Evolutionary conservation across 768 basidiomycete genomes (phyloP), one percentile per base, ranked within the genome.

Genomic region (Tephrocybe sp.): DNA sequence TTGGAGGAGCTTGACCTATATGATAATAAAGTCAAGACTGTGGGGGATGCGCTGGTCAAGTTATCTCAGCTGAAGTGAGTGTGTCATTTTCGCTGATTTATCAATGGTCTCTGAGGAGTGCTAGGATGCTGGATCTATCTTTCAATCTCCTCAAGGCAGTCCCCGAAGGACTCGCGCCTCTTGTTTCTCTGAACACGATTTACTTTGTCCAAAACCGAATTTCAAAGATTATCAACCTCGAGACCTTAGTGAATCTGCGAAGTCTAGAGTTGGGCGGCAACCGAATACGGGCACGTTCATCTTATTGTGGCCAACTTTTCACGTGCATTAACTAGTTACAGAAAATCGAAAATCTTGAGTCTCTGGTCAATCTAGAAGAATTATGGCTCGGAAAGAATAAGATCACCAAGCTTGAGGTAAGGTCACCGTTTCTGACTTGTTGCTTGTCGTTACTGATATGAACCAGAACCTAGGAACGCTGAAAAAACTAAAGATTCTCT

Each of bases 331-430:
- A 52, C 35, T 49, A 49, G 51, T n/a, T 26, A 9, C 53, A 97
- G 94, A 81, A 76, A 72, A 96, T 99, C 51, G 92, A 98, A 65
- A 86, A 87, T 35, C 68, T 98, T 3, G 90, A 91, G 10, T 74
- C 80, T 1, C 72, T 97, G 34, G 80, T 85, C 1, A 89, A 87
- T 57, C 72, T 99, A 9, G 91, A 94, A 58, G 94, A 98, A 60
- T 73, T 99, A 2, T 98, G 96, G 93, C 70, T 98, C 2, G 97
- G 97, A 7, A 99, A 99, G 78, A 99, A 99, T 66, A 99, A 98
- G 72, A 92, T 99, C 51, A 65, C 84, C 5, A 85, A 82, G 65
- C 78, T 99, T 4, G 89, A 95, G 78, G 92, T 91, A 56, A 36
- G 62, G 26, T 10, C n/a, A 13, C 35, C 12, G 13, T 42, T 23